Conservation (phyloP, 306 rosid species). For the Rosa persica region DNA sequence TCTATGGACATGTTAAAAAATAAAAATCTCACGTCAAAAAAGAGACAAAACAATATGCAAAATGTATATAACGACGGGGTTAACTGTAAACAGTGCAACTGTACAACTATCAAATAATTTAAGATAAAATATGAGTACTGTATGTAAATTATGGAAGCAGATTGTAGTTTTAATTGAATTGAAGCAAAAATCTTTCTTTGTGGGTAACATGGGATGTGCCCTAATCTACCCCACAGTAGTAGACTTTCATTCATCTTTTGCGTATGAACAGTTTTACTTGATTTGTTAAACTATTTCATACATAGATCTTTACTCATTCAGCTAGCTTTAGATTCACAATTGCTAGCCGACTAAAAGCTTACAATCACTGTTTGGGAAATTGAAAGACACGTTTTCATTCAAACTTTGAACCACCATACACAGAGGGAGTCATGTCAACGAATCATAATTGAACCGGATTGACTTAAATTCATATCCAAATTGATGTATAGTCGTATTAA, state of each 20-base stretch:
- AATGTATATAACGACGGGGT: too few species aligned
- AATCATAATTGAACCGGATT: too few species aligned
- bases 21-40: too few species aligned
- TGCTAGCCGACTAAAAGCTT: not conserved
- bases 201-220: not conserved
- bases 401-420: not conserved
- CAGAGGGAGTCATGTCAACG: not conserved
- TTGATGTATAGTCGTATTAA: too few species aligned
- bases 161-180: not conserved
- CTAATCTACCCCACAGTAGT: not conserved
- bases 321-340: not conserved
- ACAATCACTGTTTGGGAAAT: not conserved
- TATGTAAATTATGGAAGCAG: too few species aligned
- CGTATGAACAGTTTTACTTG: not conserved
- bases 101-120: too few species aligned
- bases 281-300: not conserved
- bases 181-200: not conserved
- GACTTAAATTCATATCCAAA: too few species aligned
- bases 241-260: conserved; percentile 12
- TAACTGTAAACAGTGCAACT: too few species aligned
- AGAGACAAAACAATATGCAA: too few species aligned
- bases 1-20: too few species aligned
- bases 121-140: too few species aligned
- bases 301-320: not conserved
- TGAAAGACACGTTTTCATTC: conserved; percentile 11